Evolutionary conservation across 768 basidiomycete genomes (phyloP).

Genomic region (Clitopilus hobsonii): DNA sequence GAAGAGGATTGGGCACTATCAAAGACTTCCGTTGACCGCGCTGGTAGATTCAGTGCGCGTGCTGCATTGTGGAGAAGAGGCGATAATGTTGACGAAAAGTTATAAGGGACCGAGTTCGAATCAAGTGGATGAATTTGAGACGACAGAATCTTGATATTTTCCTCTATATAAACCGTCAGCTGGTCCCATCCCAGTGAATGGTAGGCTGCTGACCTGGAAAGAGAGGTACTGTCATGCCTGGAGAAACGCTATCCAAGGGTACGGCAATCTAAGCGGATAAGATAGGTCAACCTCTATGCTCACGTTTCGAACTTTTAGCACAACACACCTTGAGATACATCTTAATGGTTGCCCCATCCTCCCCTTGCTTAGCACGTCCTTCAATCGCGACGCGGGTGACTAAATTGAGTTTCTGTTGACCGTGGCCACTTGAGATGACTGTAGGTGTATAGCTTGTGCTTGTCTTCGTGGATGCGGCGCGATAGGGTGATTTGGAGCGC

Average conservation of each 20-base stretch:
- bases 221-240: conserved; percentile 66
- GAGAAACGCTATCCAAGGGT: conserved; percentile 59
- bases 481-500: conserved; percentile 13
- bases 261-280: conserved; percentile 47
- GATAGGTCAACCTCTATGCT: not conserved
- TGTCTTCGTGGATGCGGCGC: conserved; percentile 15
- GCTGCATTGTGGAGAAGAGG: conserved; percentile 68
- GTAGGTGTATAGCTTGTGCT: conserved; percentile 41
- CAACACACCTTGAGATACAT: conserved; percentile 72
- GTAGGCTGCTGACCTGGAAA: conserved; percentile 54
- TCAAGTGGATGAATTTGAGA: conserved; percentile 78
- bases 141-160: conserved; percentile 68
- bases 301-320: not conserved
- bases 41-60: conserved; percentile 61
- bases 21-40: conserved; percentile 57
- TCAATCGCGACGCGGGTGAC: conserved; percentile 73
- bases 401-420: conserved; percentile 51
- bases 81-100: conserved; percentile 58
- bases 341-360: conserved; percentile 62
- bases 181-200: not conserved
- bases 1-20: conserved; percentile 41
- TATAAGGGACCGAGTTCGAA: conserved; percentile 65
- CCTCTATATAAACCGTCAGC: conserved; percentile 43
- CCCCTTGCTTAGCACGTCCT: conserved; percentile 62
- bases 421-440: conserved; percentile 34